A percentile compares a stretch with the other conserved stretches of the same genome.
phyloP scores from a whole-genome alignment of 495 filamentous ascomycete genomes.

The Pyronema omphalodes region DNA sequence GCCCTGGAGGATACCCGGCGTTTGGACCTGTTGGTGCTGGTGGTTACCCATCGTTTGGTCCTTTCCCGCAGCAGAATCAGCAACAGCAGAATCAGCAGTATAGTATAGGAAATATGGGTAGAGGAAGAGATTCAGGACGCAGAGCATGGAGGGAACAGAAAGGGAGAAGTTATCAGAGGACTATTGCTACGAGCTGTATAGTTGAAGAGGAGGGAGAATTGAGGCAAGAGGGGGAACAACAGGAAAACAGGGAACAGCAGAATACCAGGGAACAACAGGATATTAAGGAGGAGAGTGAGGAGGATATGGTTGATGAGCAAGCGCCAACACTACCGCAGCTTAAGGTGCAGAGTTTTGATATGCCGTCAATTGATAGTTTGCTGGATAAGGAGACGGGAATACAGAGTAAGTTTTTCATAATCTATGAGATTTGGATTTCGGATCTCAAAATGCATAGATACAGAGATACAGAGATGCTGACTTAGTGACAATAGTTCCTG shows the following conservation, averaged over 20 bases:
- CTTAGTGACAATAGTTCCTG: too few species aligned
- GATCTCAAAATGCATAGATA: too few species aligned
- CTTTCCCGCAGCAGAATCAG: too few species aligned
- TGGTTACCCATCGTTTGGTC: neutral
- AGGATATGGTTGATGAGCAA: neutral
- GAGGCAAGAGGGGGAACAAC: neutral
- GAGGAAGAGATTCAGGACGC: constrained; percentile 5
- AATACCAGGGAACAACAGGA: neutral
- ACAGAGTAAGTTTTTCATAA: too few species aligned
- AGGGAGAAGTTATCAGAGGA: constrained; percentile 13
- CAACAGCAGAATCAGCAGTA: neutral
- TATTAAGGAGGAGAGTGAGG: neutral
- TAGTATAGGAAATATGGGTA: constrained; percentile 5
- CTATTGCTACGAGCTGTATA: constrained; percentile 15
- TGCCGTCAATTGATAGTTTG: neutral
- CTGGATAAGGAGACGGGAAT: neutral
- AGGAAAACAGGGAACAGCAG: neutral
- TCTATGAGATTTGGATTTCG: too few species aligned
- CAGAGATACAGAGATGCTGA: too few species aligned
- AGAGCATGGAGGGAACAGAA: constrained; percentile 18
- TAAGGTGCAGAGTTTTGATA: neutral
- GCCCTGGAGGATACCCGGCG: neutral
- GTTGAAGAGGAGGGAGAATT: constrained; percentile 17
- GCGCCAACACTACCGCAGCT: neutral
- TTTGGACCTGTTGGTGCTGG: neutral